These are phyloP conservation scores for Cladophialophora chaetospira DNA, from an alignment of 2,329 filamentous ascomycete genomes.

Conservation along the genomic window DNA sequence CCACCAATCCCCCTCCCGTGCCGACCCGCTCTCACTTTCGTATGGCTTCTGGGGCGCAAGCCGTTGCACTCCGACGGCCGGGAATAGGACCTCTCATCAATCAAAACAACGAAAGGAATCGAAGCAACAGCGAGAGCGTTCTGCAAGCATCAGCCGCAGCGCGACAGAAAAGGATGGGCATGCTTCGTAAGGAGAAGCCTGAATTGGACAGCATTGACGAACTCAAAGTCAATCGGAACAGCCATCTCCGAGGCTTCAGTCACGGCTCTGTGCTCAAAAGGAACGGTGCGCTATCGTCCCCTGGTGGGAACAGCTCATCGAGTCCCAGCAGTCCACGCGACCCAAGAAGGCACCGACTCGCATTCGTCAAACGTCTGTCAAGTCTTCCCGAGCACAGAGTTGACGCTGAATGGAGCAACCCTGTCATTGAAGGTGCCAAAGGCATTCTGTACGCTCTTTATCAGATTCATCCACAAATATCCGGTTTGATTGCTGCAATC, in stretches of 20 bases:
- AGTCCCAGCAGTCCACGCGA: constrained; percentile 49
- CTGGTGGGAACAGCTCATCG: constrained; percentile 42
- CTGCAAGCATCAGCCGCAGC: constrained; percentile 49
- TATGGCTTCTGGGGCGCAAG: constrained; percentile 43
- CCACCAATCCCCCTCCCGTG: constrained; percentile 68
- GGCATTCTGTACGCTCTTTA: constrained; percentile 58
- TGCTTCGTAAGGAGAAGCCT: constrained; percentile 59
- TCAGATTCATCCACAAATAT: constrained; percentile 52
- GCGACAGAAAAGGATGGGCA: constrained; percentile 62
- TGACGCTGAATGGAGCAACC: constrained; percentile 49
- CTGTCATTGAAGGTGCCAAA: constrained; percentile 58
- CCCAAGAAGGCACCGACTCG: constrained; percentile 44
- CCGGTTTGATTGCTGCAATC: constrained; percentile 50
- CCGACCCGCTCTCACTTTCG: constrained; percentile 80
- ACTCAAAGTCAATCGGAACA: constrained; percentile 52
- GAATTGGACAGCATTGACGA: constrained; percentile 58
- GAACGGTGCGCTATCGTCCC: constrained; percentile 36
- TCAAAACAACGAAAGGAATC: constrained; percentile 60
- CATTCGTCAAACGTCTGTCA: constrained; percentile 55
- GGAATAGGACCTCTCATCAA: constrained; percentile 65
- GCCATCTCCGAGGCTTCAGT: constrained; percentile 60
- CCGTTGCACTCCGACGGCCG: constrained; percentile 63
- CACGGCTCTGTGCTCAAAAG: constrained; percentile 56
- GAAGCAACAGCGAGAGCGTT: constrained; percentile 65
- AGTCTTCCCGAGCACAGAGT: constrained; percentile 60